These are phyloP conservation scores for Alternaria sp. DNA, from an alignment of 2,329 filamentous ascomycete genomes.

Conservation along the genomic window DNA sequence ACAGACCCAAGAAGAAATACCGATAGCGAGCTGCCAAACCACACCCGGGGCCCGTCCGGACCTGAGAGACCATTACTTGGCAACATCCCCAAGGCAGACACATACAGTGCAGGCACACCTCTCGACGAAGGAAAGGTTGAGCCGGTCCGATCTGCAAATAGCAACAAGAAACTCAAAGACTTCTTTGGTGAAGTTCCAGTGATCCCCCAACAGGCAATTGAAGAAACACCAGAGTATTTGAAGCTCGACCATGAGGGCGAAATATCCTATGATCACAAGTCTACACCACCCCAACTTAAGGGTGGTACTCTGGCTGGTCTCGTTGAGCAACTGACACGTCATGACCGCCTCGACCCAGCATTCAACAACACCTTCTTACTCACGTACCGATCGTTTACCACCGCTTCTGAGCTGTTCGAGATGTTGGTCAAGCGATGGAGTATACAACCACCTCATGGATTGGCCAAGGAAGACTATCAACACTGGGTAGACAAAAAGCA, in stretches of 20 bases:
- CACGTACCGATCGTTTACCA: conserved; percentile 94
- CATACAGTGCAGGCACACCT: conserved; percentile 67
- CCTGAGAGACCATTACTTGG: conserved; percentile 58
- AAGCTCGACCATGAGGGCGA: conserved; percentile 88
- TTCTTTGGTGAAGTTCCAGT: conserved; percentile 63
- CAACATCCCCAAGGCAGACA: conserved; percentile 67
- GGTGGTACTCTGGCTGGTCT: conserved; percentile 88
- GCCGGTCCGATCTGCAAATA: conserved; percentile 48
- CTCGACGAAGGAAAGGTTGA: conserved; percentile 45
- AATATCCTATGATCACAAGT: conserved; percentile 87
- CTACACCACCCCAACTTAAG: conserved; percentile 77
- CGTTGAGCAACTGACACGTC: conserved; percentile 93
- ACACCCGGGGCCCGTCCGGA: conserved; percentile 41
- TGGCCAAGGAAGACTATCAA: conserved; percentile 79
- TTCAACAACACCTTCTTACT: conserved; percentile 99
- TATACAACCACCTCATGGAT: conserved; percentile 86
- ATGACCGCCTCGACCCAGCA: conserved; percentile 92
- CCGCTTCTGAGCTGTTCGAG: conserved; percentile 89
- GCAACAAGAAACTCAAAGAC: conserved; percentile 59
- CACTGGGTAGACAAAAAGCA: conserved; percentile 94
- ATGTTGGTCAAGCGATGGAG: conserved; percentile 90
- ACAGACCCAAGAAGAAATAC: conserved; percentile 53
- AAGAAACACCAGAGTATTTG: conserved; percentile 85
- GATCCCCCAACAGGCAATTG: conserved; percentile 60
- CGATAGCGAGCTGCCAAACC: conserved; percentile 48